Conservation (phyloP, 257 asterid species). For the Fraxinus anomala region DNA sequence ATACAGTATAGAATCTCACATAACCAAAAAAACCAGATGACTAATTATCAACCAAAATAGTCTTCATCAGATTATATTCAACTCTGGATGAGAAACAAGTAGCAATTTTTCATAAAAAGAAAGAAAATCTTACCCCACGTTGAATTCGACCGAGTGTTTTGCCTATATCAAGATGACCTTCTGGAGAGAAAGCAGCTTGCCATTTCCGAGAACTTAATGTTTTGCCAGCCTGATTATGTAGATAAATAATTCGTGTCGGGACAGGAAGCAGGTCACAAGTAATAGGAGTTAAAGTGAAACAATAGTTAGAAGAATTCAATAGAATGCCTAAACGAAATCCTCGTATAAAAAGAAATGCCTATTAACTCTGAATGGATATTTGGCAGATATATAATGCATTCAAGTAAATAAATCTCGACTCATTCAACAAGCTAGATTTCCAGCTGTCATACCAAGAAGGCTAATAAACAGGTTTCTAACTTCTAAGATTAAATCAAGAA, state of each 20-base stretch:
- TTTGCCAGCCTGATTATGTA: constrained; percentile 70
- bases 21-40: constrained; percentile 10
- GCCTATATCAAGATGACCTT: constrained; percentile 83
- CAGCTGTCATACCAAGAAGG: background rate
- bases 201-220: constrained; percentile 91
- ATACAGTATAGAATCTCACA: background rate
- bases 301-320: constrained; percentile 2
- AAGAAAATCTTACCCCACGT: constrained; percentile 65
- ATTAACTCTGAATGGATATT: background rate
- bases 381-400: background rate
- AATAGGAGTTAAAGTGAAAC: constrained; percentile 1
- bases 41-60: background rate
- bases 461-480: background rate
- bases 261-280: constrained; percentile 14
- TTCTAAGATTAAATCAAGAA: background rate
- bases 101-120: constrained; percentile 17
- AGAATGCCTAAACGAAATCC: constrained; percentile 11
- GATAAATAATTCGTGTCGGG: constrained; percentile 26
- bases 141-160: constrained; percentile 77
- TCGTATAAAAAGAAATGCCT: constrained; percentile 18
- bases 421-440: constrained; percentile 24
- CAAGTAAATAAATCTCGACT: background rate
- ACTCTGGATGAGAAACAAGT: constrained; percentile 20
- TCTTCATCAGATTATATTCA: background rate
- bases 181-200: constrained; percentile 77